Base-by-base conservation (phyloP, 1,139 yeast genomes). In the Geotrichum reessii region DNA sequence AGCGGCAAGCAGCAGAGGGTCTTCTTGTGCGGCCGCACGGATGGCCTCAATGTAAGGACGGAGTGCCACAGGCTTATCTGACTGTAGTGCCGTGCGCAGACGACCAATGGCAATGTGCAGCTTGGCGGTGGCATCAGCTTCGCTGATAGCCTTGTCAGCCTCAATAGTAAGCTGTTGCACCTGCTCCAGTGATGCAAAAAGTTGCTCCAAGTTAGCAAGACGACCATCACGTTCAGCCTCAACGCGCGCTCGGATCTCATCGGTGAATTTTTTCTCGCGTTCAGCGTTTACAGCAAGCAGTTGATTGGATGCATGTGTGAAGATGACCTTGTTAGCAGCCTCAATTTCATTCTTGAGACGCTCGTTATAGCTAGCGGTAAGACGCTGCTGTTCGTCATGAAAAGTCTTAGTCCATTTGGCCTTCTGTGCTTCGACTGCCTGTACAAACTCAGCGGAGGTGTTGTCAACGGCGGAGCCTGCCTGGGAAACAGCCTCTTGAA, bases 221-320 rank as follows among this genome's bases (percentile, higher is more conserved):
- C 95, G 85, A 40, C 93, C 92, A 60, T 85, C 78, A 73, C 98
- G 86, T 76, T 93, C 99, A 40, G 75, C 68, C 66, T 90, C 95
- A 56, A 93, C 81, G 63, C 81, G 82, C 52, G 82, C 81, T 55
- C 80, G 73, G 60, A 93, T 77, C 63, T 85, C 78, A 63, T 80
- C 76, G 64, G 87, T 85, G 72, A 90, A 86, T 67, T 84, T 83
- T 65, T 84, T 81, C 60, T 91, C 83, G 67, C 87, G 87, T 64
- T 84, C 86, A 61, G 85, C 77, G 68, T 90, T 83, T 60, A 87
- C 83, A 71, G 87, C 79, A 27, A 85, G 77, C 47, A 92, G 81
- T 62, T 87, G 87, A 72, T 91, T 92, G 62, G 84, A 84, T 47
- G 93, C 92, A 62, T 90, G 89, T 58, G 84, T 80, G 51, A 84